Conservation (phyloP, 2,329 filamentous ascomycete species). For the Penicillium sp. region DNA sequence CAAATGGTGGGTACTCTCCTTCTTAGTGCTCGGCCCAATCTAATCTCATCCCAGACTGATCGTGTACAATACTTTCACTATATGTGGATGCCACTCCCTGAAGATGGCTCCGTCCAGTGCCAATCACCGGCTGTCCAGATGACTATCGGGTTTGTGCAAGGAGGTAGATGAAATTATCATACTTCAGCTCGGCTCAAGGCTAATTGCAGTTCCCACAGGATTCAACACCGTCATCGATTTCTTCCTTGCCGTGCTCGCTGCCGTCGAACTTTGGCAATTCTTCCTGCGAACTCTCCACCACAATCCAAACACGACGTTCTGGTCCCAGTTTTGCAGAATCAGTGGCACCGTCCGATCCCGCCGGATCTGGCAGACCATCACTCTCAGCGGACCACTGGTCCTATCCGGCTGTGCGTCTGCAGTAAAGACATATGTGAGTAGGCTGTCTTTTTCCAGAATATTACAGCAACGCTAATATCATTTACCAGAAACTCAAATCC, state of each 20-base stretch:
- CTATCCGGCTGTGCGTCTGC: constrained; percentile 38
- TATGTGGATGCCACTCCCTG: constrained; percentile 38
- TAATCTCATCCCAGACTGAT: constrained; percentile 34
- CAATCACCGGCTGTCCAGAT: constrained; percentile 35
- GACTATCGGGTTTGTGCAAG: constrained; percentile 38
- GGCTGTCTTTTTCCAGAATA: background rate
- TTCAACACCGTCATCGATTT: constrained; percentile 38
- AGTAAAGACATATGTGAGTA: constrained; percentile 36
- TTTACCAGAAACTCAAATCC: constrained; percentile 31
- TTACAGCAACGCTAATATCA: background rate
- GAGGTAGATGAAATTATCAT: constrained; percentile 19
- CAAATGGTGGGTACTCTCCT: constrained; percentile 16
- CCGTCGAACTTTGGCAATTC: constrained; percentile 38
- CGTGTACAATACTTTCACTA: constrained; percentile 38
- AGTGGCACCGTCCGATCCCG: constrained; percentile 30
- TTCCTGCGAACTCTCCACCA: constrained; percentile 30
- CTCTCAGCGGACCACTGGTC: constrained; percentile 34
- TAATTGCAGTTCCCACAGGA: constrained; percentile 12
- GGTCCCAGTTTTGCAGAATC: constrained; percentile 31
- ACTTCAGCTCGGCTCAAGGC: no score
- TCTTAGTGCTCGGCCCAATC: background rate
- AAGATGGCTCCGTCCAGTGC: constrained; percentile 35
- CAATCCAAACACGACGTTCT: constrained; percentile 25
- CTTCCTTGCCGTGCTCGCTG: constrained; percentile 31
- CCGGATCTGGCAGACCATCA: constrained; percentile 37